Base-by-base conservation (phyloP, 2,329 filamentous ascomycete genomes). In the Polytolypa hystricis region DNA sequence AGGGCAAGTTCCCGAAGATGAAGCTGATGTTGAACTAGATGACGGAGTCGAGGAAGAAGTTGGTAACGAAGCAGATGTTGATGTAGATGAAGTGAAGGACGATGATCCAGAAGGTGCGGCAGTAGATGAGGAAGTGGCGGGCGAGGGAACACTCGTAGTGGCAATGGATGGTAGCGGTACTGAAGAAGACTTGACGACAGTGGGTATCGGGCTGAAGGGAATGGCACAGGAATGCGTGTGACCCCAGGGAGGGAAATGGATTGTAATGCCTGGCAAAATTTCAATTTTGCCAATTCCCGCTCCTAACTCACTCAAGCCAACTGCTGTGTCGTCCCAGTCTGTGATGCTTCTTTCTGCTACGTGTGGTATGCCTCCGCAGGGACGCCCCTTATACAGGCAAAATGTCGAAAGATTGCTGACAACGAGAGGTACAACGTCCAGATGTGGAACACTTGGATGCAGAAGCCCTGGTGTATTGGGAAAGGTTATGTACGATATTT, bases 401-500 rank as follows among this genome's bases (percentile, higher is more conserved):
- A 4, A 18, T 4, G 35, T 38, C n/a, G 33, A n/a, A 26, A 18
- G 27, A 11, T 11, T 3, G 10, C 21, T 11, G 25, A 37, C 10
- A 4, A 15, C n/a, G 21, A 18, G 17, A 7, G 33, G 26, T 19
- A n/a, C 19, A 18, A 21, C 37, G 25, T 40, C 38, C 17, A 40
- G 19, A 30, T 40, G 38, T 14, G 38, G 38, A 33, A 20, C 14
- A 14, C 27, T 12, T 14, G 33, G 38, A 18, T 40, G 38, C 27
- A 25, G 20, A 17, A 27, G 14, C 10, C 38, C 38, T n/a, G 33
- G 21, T 14, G 14, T 21, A 2, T 18, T 14, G 11, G 21, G n/a
- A 34, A 40, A 40, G 6, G 29, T 30, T 9, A 37, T 15, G 30
- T 39, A 37, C 7, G 29, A 29, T 15, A 40, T 39, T 10, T 39